Conservation (phyloP, 2,329 filamentous ascomycete genomes). For the Stagonosporopsis vannaccii region DNA sequence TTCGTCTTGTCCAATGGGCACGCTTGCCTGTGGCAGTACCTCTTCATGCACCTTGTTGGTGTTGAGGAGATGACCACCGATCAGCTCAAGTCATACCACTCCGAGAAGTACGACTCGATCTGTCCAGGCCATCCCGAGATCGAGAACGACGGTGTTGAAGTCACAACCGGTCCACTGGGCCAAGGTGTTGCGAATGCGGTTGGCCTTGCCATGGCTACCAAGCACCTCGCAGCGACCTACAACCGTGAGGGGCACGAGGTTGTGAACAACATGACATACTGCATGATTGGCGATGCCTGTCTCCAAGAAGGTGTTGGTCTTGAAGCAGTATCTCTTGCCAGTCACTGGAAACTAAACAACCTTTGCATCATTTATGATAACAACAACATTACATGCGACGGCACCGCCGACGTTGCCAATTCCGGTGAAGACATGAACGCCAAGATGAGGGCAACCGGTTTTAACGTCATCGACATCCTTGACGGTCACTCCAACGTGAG, state of each 20-base stretch:
- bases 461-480: constrained; percentile 62
- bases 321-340: constrained; percentile 12
- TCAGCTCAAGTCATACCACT: constrained; percentile 64
- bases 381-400: constrained; percentile 67
- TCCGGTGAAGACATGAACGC: constrained; percentile 60
- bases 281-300: constrained; percentile 65
- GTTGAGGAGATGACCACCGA: constrained; percentile 64
- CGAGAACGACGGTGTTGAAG: constrained; percentile 64
- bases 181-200: constrained; percentile 66
- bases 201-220: constrained; percentile 61
- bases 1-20: constrained; percentile 65
- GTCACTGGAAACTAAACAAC: constrained; percentile 62
- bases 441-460: constrained; percentile 65
- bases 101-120: constrained; percentile 54
- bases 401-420: constrained; percentile 46
- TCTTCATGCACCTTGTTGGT: constrained; percentile 60
- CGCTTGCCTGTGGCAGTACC: constrained; percentile 62
- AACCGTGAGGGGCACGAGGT: constrained; percentile 58
- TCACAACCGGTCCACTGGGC: constrained; percentile 66
- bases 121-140: constrained; percentile 66
- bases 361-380: constrained; percentile 66
- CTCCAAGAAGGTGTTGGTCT: constrained; percentile 48
- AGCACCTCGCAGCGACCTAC: constrained; percentile 67
- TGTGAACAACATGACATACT: constrained; percentile 62
- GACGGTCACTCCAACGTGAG: constrained; percentile 62